phyloP scores from a whole-genome alignment of 305 asterid species.

The Caryopteris hybrid region DNA sequence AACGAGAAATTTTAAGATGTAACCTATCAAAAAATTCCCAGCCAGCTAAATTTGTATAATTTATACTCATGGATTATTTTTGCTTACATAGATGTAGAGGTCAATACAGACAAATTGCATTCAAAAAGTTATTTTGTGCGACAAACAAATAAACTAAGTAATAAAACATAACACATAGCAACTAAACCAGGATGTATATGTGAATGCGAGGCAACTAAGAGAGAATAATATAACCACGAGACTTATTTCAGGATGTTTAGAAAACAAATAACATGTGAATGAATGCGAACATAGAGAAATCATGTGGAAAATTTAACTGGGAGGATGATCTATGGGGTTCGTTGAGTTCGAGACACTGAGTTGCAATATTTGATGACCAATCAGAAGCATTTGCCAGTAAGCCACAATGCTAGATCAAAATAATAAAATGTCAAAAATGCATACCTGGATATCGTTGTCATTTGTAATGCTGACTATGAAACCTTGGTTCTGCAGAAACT shows the following conservation, averaged over 20 bases:
- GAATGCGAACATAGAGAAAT: neutral
- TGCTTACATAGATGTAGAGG: neutral
- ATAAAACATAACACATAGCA: no score
- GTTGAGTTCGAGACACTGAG: conserved; percentile 3
- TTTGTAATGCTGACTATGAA: conserved; percentile 70
- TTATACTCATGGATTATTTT: neutral
- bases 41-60: neutral
- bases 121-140: no score
- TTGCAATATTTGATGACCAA: neutral
- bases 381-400: conserved; percentile 10
- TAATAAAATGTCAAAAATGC: neutral
- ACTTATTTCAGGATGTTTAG: neutral
- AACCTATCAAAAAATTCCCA: neutral
- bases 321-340: neutral
- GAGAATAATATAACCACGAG: neutral
- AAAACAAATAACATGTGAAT: neutral
- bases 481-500: conserved; percentile 91
- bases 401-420: neutral
- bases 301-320: neutral
- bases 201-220: neutral
- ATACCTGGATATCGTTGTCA: conserved; percentile 80
- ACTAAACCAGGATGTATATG: neutral
- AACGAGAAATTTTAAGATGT: neutral
- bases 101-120: neutral
- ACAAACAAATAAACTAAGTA: no score